phyloP scores from a whole-genome alignment of 2,329 filamentous ascomycete species.

The Diaporthe ampelina region DNA sequence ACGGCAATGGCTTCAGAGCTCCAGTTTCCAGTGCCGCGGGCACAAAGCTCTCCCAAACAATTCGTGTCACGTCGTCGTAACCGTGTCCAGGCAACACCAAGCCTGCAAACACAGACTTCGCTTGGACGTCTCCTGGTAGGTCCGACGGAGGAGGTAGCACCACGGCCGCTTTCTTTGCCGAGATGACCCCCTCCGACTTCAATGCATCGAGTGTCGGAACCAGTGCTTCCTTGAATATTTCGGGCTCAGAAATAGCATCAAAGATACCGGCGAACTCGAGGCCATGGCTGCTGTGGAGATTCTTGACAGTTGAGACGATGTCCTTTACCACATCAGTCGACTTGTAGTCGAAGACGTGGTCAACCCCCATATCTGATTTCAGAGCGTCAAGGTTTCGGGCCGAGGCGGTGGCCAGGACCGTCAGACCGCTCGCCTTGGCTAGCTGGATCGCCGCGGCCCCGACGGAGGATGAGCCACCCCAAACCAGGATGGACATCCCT shows the following conservation, averaged over 20 bases:
- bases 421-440: slow-evolving; percentile 36
- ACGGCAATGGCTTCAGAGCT: slow-evolving; percentile 11
- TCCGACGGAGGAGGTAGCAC: not conserved
- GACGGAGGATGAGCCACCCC: slow-evolving; percentile 41
- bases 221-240: slow-evolving; percentile 12
- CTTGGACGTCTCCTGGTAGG: slow-evolving; percentile 16
- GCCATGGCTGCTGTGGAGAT: not conserved
- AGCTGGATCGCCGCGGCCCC: slow-evolving; percentile 38
- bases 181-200: slow-evolving; percentile 2
- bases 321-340: slow-evolving; percentile 25
- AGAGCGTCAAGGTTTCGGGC: slow-evolving; percentile 31
- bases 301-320: slow-evolving; percentile 7
- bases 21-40: slow-evolving; percentile 1
- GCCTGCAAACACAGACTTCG: slow-evolving; percentile 6
- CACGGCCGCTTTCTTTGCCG: slow-evolving; percentile 3
- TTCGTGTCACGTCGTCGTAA: not conserved
- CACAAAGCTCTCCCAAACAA: slow-evolving; percentile 28
- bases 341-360: slow-evolving; percentile 38
- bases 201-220: slow-evolving; percentile 4
- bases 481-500: slow-evolving; percentile 36
- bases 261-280: slow-evolving; percentile 27
- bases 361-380: slow-evolving; percentile 18
- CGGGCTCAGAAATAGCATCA: slow-evolving; percentile 34
- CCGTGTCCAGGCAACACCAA: slow-evolving; percentile 3
- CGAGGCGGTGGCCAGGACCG: slow-evolving; percentile 39